Conservation (phyloP, 2,329 filamentous ascomycete species). For the Simplicillium aogashimaense region DNA sequence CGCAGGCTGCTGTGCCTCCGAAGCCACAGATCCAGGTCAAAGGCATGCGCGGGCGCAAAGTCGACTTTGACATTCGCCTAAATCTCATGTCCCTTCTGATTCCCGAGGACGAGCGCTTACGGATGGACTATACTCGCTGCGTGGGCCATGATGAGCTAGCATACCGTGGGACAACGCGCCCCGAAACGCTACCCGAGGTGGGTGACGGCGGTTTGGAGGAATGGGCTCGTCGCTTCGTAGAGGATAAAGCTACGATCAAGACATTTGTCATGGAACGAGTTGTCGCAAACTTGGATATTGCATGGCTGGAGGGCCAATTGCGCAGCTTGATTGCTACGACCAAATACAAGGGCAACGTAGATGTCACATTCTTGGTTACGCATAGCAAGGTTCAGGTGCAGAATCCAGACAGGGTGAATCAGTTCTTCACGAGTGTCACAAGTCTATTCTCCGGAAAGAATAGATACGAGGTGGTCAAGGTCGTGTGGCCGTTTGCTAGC, state of each 20-base stretch:
- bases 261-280: constrained; percentile 40
- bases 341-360: constrained; percentile 38
- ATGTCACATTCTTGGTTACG: constrained; percentile 38
- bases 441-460: constrained; percentile 41
- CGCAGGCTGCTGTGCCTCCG: constrained; percentile 41
- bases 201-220: constrained; percentile 33
- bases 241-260: constrained; percentile 33
- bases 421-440: constrained; percentile 42
- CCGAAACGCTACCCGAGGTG: constrained; percentile 31
- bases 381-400: constrained; percentile 39
- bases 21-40: constrained; percentile 42
- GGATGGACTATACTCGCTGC: constrained; percentile 44
- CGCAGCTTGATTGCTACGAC: constrained; percentile 38
- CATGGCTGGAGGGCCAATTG: constrained; percentile 44
- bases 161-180: constrained; percentile 34
- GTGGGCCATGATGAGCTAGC: constrained; percentile 38
- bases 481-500: constrained; percentile 48
- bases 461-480: constrained; percentile 45
- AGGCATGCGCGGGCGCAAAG: constrained; percentile 30
- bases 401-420: constrained; percentile 41
- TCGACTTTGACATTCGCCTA: constrained; percentile 43
- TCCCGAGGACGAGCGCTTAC: constrained; percentile 29
- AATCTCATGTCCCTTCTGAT: constrained; percentile 45
- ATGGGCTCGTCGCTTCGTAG: constrained; percentile 38
- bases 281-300: constrained; percentile 44